A percentile compares a stretch with the other conserved stretches of the same genome.
These are phyloP conservation scores for Apiotrichum veenhuisii DNA, from an alignment of 1,284 basidiomycete species.

Conservation along the genomic window DNA sequence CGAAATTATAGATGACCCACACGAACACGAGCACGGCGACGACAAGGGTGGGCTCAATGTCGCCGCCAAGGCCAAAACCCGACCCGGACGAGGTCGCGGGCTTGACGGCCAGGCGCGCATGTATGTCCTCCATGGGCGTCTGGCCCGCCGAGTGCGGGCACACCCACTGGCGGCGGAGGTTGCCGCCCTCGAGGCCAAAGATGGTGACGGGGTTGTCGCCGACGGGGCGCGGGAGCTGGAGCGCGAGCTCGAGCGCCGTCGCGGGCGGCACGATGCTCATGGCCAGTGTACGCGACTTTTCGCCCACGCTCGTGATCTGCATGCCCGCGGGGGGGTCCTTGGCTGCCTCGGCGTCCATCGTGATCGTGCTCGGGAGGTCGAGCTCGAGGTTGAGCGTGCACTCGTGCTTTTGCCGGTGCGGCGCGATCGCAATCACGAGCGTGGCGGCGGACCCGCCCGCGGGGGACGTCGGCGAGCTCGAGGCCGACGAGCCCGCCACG, in stretches of 20 bases:
- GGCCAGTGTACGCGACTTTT: background rate
- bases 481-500: too few species aligned
- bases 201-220: background rate
- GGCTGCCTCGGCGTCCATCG: background rate
- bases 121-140: background rate
- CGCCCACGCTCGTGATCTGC: background rate
- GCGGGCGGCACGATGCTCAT: background rate
- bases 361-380: background rate
- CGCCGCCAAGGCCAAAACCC: slow-evolving; percentile 5
- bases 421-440: background rate
- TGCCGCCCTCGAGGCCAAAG: background rate
- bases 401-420: background rate
- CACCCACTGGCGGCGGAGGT: background rate
- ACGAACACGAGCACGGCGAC: background rate
- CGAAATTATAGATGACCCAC: background rate
- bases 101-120: background rate
- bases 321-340: too few species aligned
- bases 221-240: background rate
- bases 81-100: background rate
- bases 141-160: background rate
- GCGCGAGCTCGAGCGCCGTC: background rate
- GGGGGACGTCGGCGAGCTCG: too few species aligned
- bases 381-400: background rate
- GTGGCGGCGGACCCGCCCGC: background rate
- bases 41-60: background rate